phyloP scores from a whole-genome alignment of 345 rosid genomes.

The Physaria fendleri region DNA sequence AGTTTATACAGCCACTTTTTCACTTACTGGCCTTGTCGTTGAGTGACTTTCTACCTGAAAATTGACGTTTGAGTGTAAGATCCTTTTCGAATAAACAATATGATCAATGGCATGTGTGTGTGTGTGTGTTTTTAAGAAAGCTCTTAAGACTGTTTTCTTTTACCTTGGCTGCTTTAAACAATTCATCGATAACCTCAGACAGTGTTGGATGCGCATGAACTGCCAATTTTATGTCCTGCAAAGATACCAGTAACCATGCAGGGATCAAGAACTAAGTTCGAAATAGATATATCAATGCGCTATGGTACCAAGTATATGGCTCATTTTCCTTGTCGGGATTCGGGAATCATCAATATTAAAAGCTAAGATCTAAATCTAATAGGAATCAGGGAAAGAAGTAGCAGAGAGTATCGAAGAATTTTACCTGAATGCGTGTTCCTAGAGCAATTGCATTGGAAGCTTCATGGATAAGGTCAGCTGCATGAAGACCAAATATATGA shows the following conservation, averaged over 20 bases:
- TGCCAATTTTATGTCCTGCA: conserved; percentile 84
- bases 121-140: neutral
- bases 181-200: conserved; percentile 95
- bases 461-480: conserved; percentile 98
- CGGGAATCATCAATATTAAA: neutral
- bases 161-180: conserved; percentile 95
- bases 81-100: conserved; percentile 1
- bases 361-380: neutral
- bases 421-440: conserved; percentile 84
- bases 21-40: conserved; percentile 23
- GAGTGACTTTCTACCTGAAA: conserved; percentile 21
- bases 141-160: conserved; percentile 7
- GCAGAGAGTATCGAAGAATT: neutral
- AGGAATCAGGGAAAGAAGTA: neutral
- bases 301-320: neutral
- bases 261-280: conserved; percentile 15
- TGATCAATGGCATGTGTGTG: neutral
- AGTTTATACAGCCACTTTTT: conserved; percentile 26
- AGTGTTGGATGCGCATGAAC: conserved; percentile 99
- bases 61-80: neutral
- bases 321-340: neutral
- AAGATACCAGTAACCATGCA: conserved; percentile 14
- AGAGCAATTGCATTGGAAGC: conserved; percentile 95
- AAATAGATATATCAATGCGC: neutral
- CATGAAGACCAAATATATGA: conserved; percentile 93